Conservation (phyloP, 345 rosid genomes). For the Eucalyptus cloeziana region DNA sequence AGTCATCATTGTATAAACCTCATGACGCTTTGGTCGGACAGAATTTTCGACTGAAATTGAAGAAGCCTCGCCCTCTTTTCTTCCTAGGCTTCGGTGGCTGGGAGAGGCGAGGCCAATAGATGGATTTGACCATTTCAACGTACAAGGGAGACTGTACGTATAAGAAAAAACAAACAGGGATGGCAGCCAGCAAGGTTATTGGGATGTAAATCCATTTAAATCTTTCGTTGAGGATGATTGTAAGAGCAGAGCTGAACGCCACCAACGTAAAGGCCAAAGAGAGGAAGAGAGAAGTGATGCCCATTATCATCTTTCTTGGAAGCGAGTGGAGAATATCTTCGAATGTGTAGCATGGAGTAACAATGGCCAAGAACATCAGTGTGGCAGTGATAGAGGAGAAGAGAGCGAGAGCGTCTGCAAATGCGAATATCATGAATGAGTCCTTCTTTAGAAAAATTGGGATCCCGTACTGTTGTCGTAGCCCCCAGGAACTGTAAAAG, state of each 20-base stretch:
- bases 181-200: accelerated
- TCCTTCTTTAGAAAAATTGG: neutral
- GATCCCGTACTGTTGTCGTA: neutral
- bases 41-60: neutral
- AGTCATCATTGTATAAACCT: neutral
- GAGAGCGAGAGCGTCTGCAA: neutral
- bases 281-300: neutral
- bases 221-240: neutral
- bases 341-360: neutral
- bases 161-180: neutral
- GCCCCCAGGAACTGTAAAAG: neutral
- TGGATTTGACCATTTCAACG: neutral
- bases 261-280: neutral
- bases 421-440: neutral
- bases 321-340: neutral
- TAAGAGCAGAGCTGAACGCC: neutral
- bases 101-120: neutral
- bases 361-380: neutral
- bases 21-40: neutral
- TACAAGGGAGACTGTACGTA: neutral
- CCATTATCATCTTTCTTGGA: neutral
- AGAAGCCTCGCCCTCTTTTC: neutral
- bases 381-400: neutral
- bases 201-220: neutral
- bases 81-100: neutral